Conservation (phyloP, 108 stramenopile genomes). For the Mayamaea pseudoterrestris region DNA sequence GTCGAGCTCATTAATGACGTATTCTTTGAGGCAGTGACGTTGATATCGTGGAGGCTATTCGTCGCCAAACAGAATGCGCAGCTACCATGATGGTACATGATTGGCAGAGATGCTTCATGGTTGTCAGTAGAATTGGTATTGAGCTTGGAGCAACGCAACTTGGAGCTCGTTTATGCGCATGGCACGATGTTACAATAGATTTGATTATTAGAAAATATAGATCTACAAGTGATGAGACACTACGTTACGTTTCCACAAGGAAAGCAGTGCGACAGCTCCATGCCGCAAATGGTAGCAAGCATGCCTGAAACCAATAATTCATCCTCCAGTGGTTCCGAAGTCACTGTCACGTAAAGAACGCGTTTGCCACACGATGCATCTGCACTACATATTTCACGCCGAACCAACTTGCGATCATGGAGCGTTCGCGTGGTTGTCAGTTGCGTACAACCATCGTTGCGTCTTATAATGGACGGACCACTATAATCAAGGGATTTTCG, state of each 20-base stretch:
- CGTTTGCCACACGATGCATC: conserved; percentile 13
- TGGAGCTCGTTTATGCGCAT: too few species aligned
- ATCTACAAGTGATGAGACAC: too few species aligned
- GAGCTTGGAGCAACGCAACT: too few species aligned
- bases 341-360: conserved; percentile 7
- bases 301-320: too few species aligned
- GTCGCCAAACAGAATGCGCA: conserved; percentile 7
- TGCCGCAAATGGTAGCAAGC: too few species aligned
- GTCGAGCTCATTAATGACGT: conserved; percentile 67
- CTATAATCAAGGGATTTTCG: not conserved
- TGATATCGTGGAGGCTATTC: conserved; percentile 40
- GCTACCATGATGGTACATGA: too few species aligned
- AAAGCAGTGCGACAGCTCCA: too few species aligned
- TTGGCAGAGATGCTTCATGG: too few species aligned
- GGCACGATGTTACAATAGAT: too few species aligned
- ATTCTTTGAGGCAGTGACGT: conserved; percentile 45
- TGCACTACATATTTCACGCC: conserved; percentile 15
- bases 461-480: not conserved
- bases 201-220: too few species aligned
- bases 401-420: conserved; percentile 14
- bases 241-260: too few species aligned
- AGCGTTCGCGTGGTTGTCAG: conserved; percentile 17
- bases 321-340: conserved; percentile 5
- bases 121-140: too few species aligned
- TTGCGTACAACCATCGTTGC: not conserved